Base-by-base conservation (phyloP, 179 eudicot species). In the Silene coronaria region DNA sequence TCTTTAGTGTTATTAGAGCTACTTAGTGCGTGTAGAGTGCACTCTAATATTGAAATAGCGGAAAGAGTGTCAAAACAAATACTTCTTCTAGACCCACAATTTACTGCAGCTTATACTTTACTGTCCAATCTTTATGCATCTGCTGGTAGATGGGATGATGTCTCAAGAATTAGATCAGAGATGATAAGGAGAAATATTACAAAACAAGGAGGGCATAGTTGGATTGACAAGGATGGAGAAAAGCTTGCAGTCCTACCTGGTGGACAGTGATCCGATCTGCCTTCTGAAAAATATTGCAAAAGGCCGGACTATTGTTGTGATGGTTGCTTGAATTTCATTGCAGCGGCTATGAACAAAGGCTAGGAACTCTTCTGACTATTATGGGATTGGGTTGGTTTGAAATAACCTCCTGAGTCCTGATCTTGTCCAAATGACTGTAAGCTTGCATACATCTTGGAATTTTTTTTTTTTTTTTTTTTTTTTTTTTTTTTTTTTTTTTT, bases 111-210 rank as follows among this genome's bases (percentile, higher is more conserved):
- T 61, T 89, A 91, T 72, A 85, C 88, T 7, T 77, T 88, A 34
- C 75, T 93, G 77, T 93, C 98, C 23, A 93, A 93, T 76, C 76
- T 91, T 46, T 93, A 89, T 81, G 98, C 98, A 36, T 84, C 86
- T 21, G 76, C 84, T 70, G 89, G 87, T 76, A 85, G 87, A 82
- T 91, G 98, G 95, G 81, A 48, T 27, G 95, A 93, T 72, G 97
- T 83, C 64, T 87, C 91, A 5, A 91, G 92, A 82, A 67, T 91
- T 48, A 85, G 97, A 78, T 59, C 65, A 45, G 82, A 80, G 72
- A 93, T 93, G 92, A 86, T 84, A 80, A 80, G 28, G 70, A 84
- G 71, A 58, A 88, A 88, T 61, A 59, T 82, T 4, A 51, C 60
- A 61, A 91, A 88, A 83, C 86, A 86, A 76, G 80, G 84, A 36